phyloP scores from a whole-genome alignment of 148 eudicot species.

The Arbutus unedo region DNA sequence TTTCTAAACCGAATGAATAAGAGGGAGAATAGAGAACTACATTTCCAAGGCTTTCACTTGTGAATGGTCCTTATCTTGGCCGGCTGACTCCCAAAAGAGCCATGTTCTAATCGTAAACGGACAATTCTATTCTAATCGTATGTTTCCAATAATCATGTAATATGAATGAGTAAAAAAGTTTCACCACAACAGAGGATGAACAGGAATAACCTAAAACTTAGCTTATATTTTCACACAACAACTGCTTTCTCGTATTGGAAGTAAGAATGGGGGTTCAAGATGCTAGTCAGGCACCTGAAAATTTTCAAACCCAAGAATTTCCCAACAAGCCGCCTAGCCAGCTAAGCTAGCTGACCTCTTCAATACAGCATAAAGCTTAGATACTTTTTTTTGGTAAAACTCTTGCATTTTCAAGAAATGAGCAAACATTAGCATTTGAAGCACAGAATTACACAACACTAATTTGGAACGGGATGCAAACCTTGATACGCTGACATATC shows the following conservation, averaged over 20 bases:
- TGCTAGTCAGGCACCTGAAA: neutral
- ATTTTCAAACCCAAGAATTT: neutral
- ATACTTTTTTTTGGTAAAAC: neutral
- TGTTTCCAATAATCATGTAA: neutral
- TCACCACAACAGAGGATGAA: neutral
- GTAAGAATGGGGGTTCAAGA: neutral
- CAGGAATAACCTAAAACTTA: neutral
- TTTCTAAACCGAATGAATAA: neutral
- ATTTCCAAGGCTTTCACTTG: neutral
- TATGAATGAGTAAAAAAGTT: neutral
- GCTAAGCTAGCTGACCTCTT: constrained; percentile 49
- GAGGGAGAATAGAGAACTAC: neutral
- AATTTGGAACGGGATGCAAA: constrained; percentile 12
- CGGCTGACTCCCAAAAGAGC: neutral
- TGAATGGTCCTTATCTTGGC: neutral
- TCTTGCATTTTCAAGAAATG: neutral
- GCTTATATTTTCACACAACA: no score
- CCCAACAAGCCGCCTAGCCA: neutral
- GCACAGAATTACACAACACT: neutral
- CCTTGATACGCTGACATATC: constrained; percentile 86
- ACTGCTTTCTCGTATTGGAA: neutral
- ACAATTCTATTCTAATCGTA: neutral
- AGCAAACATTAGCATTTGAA: neutral
- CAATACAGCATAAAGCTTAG: constrained; percentile 17
- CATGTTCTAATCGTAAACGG: neutral